Evolutionary conservation across 2,329 filamentous ascomycete genomes (phyloP).

Genomic region (Fonsecaea pugnacius): DNA sequence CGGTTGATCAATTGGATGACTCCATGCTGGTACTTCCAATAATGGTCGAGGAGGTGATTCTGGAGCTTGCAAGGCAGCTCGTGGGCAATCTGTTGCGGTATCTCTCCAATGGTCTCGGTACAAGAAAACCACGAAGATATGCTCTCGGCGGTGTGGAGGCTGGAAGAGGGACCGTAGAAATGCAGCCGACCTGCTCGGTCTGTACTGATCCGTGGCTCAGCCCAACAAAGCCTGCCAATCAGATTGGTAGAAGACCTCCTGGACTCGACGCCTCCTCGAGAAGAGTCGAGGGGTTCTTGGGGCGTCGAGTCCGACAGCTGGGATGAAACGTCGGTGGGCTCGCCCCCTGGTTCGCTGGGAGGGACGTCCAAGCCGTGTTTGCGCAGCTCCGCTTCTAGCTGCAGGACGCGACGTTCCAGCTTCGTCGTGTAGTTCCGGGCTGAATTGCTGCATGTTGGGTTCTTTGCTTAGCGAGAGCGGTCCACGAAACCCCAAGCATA

Average conservation of each 20-base stretch:
- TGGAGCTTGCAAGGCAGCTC: not conserved
- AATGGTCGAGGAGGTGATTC: slow-evolving; percentile 4
- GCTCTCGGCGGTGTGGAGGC: not conserved
- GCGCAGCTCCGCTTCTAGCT: slow-evolving; percentile 1
- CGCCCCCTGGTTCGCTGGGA: not conserved
- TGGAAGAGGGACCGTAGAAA: not conserved
- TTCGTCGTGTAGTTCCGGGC: not conserved
- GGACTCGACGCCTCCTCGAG: not conserved
- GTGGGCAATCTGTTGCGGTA: not conserved
- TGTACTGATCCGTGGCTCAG: not conserved
- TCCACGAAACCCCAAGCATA: not conserved
- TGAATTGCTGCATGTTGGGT: not conserved
- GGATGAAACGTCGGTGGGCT: not conserved
- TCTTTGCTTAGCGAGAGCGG: not conserved
- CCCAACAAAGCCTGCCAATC: not conserved
- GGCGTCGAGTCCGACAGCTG: not conserved
- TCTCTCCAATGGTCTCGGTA: not conserved
- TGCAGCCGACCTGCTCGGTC: not conserved
- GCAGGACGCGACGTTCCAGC: not conserved
- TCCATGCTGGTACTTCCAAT: slow-evolving; percentile 13
- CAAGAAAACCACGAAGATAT: not conserved
- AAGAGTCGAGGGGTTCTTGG: not conserved
- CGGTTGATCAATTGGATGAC: slow-evolving; percentile 9
- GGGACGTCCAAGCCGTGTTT: not conserved
- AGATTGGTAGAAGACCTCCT: not conserved